Base-by-base conservation (phyloP, 805 yeast species). In the Yarrowia keelungensis region DNA sequence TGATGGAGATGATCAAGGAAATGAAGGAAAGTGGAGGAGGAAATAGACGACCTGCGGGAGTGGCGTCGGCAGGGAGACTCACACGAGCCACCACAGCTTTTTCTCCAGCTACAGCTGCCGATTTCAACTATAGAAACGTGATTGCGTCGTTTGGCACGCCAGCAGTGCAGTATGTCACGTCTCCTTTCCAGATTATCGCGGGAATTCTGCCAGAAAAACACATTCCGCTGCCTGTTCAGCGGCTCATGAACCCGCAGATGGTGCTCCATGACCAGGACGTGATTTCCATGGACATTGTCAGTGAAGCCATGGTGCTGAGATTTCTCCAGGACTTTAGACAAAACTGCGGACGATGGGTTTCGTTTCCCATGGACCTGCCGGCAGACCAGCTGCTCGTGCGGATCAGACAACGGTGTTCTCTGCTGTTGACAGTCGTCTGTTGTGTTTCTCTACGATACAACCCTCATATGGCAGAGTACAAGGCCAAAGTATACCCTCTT, bases 331-430 rank as follows among this genome's bases (percentile, higher is more conserved):
- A 83, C 58, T 90, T 90, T 75, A 79, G 89, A 51, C 85, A 86
- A 61, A 83, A 89, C 73, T 90, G 87, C 74, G 91, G 92, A 5
- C 81, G 91, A 39, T 90, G 96, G 96, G 86, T 89, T 3, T 86
- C 90, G 67, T 86, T 90, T 64, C 92, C 93, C 0, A 83, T 83
- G 39, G 79, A 79, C 14, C 74, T 84, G 43, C 75, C 86, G 5
- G 82, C 88, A 0, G 82, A 79, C 19, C 79, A 78, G 43, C 78
- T 90, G 26, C 79, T 89, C 10, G 82, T 80, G 5, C 76, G 83
- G 42, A 80, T 89, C 50, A 70, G 74, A 32, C 72, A 73, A 15
- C 80, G 82, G 46, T 86, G 90, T 22, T 86, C 93, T 0, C 78
- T 90, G 46, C 79, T 90, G n/a, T 77, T 90, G 15, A 87, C 91